phyloP scores from a whole-genome alignment of 2,329 filamentous ascomycete genomes.

The Geosmithia flava region DNA sequence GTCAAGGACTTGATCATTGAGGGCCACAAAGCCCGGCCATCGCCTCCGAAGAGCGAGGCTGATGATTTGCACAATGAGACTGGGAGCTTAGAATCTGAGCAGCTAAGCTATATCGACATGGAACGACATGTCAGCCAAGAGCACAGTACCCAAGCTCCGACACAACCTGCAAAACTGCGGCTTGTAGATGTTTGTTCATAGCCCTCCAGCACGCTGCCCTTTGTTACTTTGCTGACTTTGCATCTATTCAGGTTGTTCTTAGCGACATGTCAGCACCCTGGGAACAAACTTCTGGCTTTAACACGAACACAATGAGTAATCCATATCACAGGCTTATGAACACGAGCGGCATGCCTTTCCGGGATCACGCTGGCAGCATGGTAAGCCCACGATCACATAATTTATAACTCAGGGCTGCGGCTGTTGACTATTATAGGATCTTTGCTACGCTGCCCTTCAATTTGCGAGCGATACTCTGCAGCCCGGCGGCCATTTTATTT shows the following conservation, averaged over 20 bases:
- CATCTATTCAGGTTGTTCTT: constrained; percentile 54
- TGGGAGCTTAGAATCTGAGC: constrained; percentile 16
- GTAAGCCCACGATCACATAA: constrained; percentile 37
- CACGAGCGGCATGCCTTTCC: constrained; percentile 76
- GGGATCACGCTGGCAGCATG: constrained; percentile 91
- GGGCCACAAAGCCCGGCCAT: background rate
- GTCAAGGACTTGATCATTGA: constrained; percentile 65
- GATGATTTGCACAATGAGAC: constrained; percentile 1
- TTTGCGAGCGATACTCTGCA: constrained; percentile 80
- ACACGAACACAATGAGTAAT: constrained; percentile 85
- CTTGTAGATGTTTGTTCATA: constrained; percentile 51
- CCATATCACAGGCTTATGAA: constrained; percentile 99
- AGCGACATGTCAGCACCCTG: constrained; percentile 99
- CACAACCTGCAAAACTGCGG: constrained; percentile 22
- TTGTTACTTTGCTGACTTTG: constrained; percentile 6
- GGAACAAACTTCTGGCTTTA: constrained; percentile 66
- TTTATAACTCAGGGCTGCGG: background rate
- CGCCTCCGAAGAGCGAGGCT: background rate
- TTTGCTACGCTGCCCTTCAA: constrained; percentile 72
- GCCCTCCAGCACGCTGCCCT: background rate
- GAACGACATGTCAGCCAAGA: constrained; percentile 32
- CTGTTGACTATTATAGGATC: constrained; percentile 48
- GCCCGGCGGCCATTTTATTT: constrained; percentile 79
- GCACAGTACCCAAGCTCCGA: constrained; percentile 6
- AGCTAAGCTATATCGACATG: constrained; percentile 53